A percentile compares a stretch with the other conserved stretches of the same genome.
phyloP scores from a whole-genome alignment of 768 basidiomycete genomes.

The Tricholoma sp. region DNA sequence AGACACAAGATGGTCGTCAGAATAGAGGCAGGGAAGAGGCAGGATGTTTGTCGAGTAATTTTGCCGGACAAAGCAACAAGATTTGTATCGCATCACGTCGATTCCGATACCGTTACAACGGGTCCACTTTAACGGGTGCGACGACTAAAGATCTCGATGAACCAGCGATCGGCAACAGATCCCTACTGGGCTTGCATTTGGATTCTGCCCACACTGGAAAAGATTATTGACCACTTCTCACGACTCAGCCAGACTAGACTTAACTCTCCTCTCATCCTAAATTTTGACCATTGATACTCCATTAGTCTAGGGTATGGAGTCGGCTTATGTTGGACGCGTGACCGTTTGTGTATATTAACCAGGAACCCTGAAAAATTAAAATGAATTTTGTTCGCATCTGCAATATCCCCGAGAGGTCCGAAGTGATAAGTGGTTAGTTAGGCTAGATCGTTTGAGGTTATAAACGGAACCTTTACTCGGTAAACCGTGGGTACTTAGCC shows the following conservation, averaged over 20 bases:
- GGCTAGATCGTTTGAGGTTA: not conserved
- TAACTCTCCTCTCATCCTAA: not conserved
- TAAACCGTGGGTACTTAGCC: not conserved
- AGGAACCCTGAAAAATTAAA: not conserved
- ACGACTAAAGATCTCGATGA: slow-evolving; percentile 2
- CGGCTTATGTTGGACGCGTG: not conserved
- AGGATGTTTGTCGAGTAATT: slow-evolving; percentile 10
- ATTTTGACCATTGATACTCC: not conserved
- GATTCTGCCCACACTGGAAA: slow-evolving; percentile 3
- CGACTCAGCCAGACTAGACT: not conserved
- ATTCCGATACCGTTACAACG: slow-evolving; percentile 7
- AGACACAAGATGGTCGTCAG: slow-evolving; percentile 19
- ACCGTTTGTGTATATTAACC: not conserved
- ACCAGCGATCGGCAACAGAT: slow-evolving; percentile 9
- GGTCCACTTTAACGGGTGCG: slow-evolving; percentile 2
- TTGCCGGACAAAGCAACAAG: slow-evolving; percentile 14
- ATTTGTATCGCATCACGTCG: slow-evolving; percentile 14
- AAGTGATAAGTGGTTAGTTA: slow-evolving; percentile 1
- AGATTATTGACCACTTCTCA: not conserved
- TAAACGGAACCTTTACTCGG: not conserved
- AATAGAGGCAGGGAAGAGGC: slow-evolving; percentile 9
- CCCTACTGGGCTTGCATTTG: not conserved
- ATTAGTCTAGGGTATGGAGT: not conserved
- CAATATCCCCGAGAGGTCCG: not conserved
- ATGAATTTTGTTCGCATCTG: not conserved